Evolutionary conservation across 148 eudicot genomes (phyloP).

Genomic region (Camellia japonica): DNA sequence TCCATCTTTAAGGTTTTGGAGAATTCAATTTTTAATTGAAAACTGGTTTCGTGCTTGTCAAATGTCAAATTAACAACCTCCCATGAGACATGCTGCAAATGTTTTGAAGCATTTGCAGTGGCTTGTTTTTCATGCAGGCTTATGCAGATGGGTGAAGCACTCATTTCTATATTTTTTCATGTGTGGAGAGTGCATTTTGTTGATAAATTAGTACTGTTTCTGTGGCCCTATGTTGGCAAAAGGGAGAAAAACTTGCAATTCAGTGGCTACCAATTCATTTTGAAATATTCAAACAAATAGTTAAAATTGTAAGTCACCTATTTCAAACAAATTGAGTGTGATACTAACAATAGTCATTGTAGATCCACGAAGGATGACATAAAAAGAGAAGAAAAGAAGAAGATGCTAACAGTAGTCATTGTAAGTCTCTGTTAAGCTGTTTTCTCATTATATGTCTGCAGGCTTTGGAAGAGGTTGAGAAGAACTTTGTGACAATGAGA

Average conservation of each 20-base stretch:
- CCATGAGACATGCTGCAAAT: background rate
- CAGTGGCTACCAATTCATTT: background rate
- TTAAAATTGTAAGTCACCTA: background rate
- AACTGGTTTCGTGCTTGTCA: background rate
- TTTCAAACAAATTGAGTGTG: background rate
- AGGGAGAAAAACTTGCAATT: background rate
- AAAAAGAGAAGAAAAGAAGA: too few species aligned
- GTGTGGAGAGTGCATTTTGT: background rate
- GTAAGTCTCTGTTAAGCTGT: background rate
- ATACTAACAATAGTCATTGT: background rate
- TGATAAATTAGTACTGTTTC: background rate
- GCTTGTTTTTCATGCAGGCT: background rate
- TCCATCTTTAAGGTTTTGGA: background rate
- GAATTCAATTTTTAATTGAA: background rate
- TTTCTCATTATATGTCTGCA: conserved; percentile 20
- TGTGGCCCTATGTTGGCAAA: background rate
- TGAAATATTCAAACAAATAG: background rate
- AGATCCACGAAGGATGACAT: too few species aligned
- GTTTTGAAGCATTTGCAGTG: background rate
- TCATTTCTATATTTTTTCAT: background rate
- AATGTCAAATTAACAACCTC: background rate
- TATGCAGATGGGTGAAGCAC: background rate
- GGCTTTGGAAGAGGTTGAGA: conserved; percentile 97
- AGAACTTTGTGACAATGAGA: conserved; percentile 70
- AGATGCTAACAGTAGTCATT: background rate